These are phyloP conservation scores for Sequoiadendron giganteum DNA, from an alignment of 75 land plant species.

Conservation along the genomic window DNA sequence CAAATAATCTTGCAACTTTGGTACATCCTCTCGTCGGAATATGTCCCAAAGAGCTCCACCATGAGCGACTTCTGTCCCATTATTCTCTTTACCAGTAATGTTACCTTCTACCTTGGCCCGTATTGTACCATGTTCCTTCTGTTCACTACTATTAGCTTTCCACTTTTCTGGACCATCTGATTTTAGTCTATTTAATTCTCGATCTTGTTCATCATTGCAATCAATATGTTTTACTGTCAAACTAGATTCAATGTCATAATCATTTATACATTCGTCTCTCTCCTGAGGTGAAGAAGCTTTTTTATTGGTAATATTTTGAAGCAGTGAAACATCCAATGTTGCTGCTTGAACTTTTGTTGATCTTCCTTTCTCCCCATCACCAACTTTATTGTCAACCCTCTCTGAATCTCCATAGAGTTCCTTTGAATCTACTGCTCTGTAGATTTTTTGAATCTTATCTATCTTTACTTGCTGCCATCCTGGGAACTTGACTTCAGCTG, in stretches of 20 bases:
- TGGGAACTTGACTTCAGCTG: constrained; percentile 43
- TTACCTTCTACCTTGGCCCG: not conserved
- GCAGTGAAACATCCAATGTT: not conserved
- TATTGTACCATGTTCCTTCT: constrained; percentile 9
- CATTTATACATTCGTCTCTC: not conserved
- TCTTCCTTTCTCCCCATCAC: constrained; percentile 11
- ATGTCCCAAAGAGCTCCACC: constrained; percentile 87
- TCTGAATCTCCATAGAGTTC: constrained; percentile 14
- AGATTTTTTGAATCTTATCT: constrained; percentile 19
- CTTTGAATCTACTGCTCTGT: constrained; percentile 15
- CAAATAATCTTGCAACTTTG: constrained; percentile 64
- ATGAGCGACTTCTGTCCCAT: not conserved
- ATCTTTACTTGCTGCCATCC: constrained; percentile 20
- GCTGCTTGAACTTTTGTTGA: constrained; percentile 11
- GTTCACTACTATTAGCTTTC: constrained; percentile 13
- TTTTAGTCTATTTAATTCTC: not conserved
- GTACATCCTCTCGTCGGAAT: constrained; percentile 80
- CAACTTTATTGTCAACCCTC: not conserved
- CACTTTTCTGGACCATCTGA: constrained; percentile 1
- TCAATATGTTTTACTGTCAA: constrained; percentile 4
- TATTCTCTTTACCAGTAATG: not conserved
- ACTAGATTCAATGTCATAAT: constrained; percentile 1
- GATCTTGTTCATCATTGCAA: not conserved
- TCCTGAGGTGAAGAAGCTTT: not conserved
- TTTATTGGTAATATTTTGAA: constrained; percentile 1